Evolutionary conservation across 768 basidiomycete genomes (phyloP).

Genomic region (Mrakia gelida): DNA sequence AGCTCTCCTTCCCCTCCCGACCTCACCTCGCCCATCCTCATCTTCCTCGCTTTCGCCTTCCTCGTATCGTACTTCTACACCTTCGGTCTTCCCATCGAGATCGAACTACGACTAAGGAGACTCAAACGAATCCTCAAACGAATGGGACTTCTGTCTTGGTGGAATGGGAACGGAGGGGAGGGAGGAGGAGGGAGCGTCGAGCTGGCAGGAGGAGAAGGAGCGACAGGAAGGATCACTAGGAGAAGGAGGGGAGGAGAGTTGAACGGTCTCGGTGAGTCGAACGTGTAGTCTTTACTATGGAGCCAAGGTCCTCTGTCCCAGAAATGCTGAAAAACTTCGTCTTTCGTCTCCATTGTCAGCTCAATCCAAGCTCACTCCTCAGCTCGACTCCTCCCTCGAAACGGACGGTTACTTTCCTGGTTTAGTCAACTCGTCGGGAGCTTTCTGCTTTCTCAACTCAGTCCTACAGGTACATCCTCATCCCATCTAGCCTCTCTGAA

Average conservation of each 20-base stretch:
- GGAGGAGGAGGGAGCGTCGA: neutral
- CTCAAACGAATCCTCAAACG: neutral
- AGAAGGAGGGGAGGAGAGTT: slow-evolving; percentile 5
- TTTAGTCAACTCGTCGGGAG: slow-evolving; percentile 31
- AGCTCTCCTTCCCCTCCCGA: slow-evolving; percentile 1
- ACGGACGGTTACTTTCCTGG: slow-evolving; percentile 18
- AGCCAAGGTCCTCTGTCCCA: too few relatives aligned
- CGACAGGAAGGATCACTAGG: neutral
- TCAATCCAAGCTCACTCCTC: neutral
- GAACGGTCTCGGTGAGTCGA: neutral
- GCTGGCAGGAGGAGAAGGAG: neutral
- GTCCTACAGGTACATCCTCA: slow-evolving; percentile 23
- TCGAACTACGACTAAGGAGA: neutral
- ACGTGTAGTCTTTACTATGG: neutral
- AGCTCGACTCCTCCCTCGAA: neutral
- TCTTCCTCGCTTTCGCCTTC: slow-evolving; percentile 13
- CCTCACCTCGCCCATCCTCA: slow-evolving; percentile 1
- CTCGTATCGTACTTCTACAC: neutral
- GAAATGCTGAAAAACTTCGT: neutral
- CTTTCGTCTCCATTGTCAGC: neutral
- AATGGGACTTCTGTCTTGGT: slow-evolving; percentile 13
- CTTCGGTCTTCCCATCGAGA: slow-evolving; percentile 12
- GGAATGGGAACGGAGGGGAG: neutral
- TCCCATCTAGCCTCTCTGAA: neutral
- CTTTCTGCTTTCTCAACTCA: slow-evolving; percentile 32